Percentiles rank a stretch among this genome's conserved stretches.
Conservation (phyloP, 352 stramenopile species). For the Saprolegnia diclina region DNA sequence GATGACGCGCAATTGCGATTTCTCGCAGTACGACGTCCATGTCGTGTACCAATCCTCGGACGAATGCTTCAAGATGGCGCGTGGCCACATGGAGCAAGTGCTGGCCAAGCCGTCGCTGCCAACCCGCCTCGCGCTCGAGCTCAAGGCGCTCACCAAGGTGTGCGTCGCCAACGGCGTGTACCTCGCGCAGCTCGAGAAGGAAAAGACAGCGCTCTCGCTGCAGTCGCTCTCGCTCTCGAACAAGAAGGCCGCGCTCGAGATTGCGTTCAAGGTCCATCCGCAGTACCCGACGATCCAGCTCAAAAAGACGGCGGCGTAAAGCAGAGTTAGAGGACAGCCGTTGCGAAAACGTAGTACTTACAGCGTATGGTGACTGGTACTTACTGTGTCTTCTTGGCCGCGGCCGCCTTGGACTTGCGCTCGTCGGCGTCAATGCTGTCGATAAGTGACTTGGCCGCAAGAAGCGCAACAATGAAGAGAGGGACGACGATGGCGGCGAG, state of each 20-base stretch:
- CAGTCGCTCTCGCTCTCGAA: conserved; percentile 1
- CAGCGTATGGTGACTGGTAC: not conserved
- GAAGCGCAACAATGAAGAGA: conserved; percentile 37
- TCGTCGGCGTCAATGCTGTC: conserved; percentile 35
- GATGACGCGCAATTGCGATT: conserved; percentile 71
- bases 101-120: conserved; percentile 31
- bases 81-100: conserved; percentile 45
- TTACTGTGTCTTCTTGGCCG: conserved; percentile 1
- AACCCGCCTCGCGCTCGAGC: conserved; percentile 38
- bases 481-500: conserved; percentile 42
- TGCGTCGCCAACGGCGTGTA: conserved; percentile 59
- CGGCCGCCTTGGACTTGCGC: not conserved
- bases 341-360: not conserved
- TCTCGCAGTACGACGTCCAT: conserved; percentile 58
- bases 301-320: not conserved
- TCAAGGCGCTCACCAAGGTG: conserved; percentile 50
- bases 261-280: conserved; percentile 10
- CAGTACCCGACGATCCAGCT: conserved; percentile 22
- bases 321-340: not conserved
- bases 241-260: conserved; percentile 31
- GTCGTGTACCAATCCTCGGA: conserved; percentile 80
- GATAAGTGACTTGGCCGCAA: conserved; percentile 45
- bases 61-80: conserved; percentile 76
- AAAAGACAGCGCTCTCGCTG: conserved; percentile 20
- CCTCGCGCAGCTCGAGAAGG: conserved; percentile 31